Conservation (phyloP, 176 grass and related monocot genomes). For the Musa acuminata region DNA sequence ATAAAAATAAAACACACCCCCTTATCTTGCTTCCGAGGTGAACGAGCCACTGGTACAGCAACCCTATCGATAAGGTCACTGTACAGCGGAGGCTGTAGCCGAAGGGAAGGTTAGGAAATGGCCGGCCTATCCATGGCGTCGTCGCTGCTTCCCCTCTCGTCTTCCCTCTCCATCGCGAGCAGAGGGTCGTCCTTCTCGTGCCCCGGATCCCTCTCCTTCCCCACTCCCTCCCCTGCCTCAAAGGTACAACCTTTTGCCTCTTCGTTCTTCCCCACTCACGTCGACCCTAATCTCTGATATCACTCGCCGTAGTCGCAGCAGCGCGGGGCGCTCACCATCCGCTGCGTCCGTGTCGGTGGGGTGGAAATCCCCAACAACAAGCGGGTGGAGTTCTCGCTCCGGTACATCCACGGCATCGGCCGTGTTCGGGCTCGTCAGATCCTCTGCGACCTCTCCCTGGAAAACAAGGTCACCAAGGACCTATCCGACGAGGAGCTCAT, state of each 20-base stretch:
- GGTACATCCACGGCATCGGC: slow-evolving; percentile 57
- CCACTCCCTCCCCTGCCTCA: slow-evolving; percentile 15
- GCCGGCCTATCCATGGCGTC: slow-evolving; percentile 50
- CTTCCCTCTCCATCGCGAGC: slow-evolving; percentile 41
- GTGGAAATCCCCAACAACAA: no score
- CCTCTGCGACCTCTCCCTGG: slow-evolving; percentile 40
- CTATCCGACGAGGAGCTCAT: slow-evolving; percentile 84
- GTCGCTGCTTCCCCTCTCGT: slow-evolving; percentile 32
- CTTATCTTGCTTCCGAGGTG: no score
- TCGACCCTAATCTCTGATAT: not conserved
- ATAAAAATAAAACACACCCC: no score
- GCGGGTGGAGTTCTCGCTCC: slow-evolving; percentile 72
- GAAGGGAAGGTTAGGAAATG: slow-evolving; percentile 28
- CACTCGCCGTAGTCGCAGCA: not conserved
- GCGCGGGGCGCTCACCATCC: slow-evolving; percentile 48
- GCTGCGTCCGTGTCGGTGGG: slow-evolving; percentile 7
- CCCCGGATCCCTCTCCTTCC: slow-evolving; percentile 13
- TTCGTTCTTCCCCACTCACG: not conserved
- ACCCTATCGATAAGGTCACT: no score
- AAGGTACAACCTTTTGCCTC: slow-evolving; percentile 21
- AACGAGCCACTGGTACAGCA: no score
- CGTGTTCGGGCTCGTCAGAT: slow-evolving; percentile 17
- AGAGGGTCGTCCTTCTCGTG: not conserved
- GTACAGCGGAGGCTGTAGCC: not conserved
- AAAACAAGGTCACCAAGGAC: slow-evolving; percentile 85